A percentile compares a stretch with the other conserved stretches of the same genome.
Evolutionary conservation across 495 filamentous ascomycete species (phyloP).

Genomic region (Penicillium maclennaniae): DNA sequence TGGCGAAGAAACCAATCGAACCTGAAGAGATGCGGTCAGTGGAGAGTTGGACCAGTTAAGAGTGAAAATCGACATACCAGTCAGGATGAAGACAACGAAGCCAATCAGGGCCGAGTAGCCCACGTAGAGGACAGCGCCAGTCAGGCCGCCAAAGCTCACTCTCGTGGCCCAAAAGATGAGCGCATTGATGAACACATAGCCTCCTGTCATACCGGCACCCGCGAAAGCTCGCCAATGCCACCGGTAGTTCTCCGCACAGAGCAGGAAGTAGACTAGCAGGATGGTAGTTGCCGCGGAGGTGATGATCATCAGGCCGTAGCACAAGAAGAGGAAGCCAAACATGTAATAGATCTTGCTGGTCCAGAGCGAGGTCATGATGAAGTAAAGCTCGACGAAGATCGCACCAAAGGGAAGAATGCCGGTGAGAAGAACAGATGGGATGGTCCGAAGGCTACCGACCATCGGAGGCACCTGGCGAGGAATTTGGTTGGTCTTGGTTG

Average conservation of each 20-base stretch:
- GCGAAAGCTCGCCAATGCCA: constrained; percentile 97
- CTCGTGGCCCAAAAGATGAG: constrained; percentile 84
- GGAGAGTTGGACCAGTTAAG: constrained; percentile 7
- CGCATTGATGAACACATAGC: constrained; percentile 86
- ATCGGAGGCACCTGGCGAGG: constrained; percentile 90
- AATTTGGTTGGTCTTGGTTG: constrained; percentile 95
- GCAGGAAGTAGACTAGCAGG: constrained; percentile 87
- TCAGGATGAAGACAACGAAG: constrained; percentile 88
- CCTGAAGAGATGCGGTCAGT: constrained; percentile 47
- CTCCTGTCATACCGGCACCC: constrained; percentile 79
- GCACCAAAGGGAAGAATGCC: constrained; percentile 92
- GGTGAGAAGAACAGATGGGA: constrained; percentile 83
- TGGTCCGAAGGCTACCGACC: constrained; percentile 71
- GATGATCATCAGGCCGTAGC: constrained; percentile 96
- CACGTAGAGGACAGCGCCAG: constrained; percentile 85
- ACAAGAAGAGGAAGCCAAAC: constrained; percentile 98
- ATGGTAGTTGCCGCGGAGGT: constrained; percentile 90
- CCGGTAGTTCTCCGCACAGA: constrained; percentile 95
- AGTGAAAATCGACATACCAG: constrained; percentile 58
- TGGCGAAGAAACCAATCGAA: constrained; percentile 91
- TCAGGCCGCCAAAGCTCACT: constrained; percentile 76
- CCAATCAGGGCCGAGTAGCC: constrained; percentile 88
- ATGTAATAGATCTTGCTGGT: constrained; percentile 99
- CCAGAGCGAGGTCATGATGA: constrained; percentile 98
- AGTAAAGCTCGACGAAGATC: constrained; percentile 96